A percentile compares a stretch with the other conserved stretches of the same genome.
phyloP scores from a whole-genome alignment of 345 rosid species.

The Sisymbrium altissimum region DNA sequence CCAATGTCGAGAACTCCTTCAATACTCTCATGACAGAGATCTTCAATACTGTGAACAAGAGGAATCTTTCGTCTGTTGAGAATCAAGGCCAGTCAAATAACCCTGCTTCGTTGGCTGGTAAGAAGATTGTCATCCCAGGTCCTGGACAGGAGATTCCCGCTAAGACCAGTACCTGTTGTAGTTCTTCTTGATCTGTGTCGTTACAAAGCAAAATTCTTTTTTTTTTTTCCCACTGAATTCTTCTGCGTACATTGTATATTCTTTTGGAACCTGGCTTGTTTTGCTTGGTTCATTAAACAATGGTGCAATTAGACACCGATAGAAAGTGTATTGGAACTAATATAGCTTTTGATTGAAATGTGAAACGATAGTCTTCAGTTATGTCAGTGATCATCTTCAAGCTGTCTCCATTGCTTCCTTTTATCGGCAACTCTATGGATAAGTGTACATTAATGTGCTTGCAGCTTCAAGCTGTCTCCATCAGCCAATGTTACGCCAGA shows the following conservation, averaged over 20 bases:
- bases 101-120: constrained; percentile 56
- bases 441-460: neutral
- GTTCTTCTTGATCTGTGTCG: constrained; percentile 38
- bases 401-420: neutral
- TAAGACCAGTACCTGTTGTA: constrained; percentile 58
- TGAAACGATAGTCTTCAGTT: neutral
- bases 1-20: constrained; percentile 71
- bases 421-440: neutral
- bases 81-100: constrained; percentile 51
- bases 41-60: constrained; percentile 69
- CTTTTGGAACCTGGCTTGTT: constrained; percentile 24
- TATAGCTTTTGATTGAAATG: constrained; percentile 14
- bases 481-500: too few species aligned
- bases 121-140: constrained; percentile 66
- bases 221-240: neutral
- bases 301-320: constrained; percentile 27
- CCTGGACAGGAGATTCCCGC: constrained; percentile 65
- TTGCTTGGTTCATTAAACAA: constrained; percentile 21
- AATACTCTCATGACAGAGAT: constrained; percentile 68
- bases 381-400: neutral
- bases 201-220: neutral
- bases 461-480: too few species aligned
- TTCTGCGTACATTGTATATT: constrained; percentile 23
- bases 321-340: constrained; percentile 14
- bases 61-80: constrained; percentile 57